phyloP scores from a whole-genome alignment of 495 filamentous ascomycete species.

The Xylaria flabelliformis region DNA sequence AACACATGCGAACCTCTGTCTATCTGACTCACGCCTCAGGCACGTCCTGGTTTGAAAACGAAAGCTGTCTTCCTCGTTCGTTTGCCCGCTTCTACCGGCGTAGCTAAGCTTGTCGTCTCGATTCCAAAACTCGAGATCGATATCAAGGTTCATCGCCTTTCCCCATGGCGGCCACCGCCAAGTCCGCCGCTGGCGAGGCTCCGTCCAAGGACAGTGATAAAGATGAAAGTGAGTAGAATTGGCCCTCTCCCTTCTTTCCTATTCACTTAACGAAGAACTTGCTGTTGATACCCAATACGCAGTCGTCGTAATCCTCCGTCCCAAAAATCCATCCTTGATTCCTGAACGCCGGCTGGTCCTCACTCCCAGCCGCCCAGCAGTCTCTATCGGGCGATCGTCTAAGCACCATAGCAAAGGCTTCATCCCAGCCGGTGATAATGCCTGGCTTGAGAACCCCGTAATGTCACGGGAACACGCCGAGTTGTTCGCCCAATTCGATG shows the following conservation, averaged over 20 bases:
- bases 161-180: slow-evolving; percentile 26
- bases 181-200: background rate
- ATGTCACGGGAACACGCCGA: slow-evolving; percentile 82
- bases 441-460: slow-evolving; percentile 78
- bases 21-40: background rate
- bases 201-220: background rate
- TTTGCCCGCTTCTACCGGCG: background rate
- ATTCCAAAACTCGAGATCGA: slow-evolving; percentile 27
- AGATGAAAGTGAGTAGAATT: slow-evolving; percentile 11
- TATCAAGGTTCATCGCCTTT: slow-evolving; percentile 24
- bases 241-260: background rate
- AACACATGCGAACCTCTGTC: background rate
- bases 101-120: background rate
- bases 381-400: slow-evolving; percentile 51
- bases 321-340: slow-evolving; percentile 22
- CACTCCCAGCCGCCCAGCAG: slow-evolving; percentile 23
- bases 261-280: background rate
- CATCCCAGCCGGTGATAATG: slow-evolving; percentile 60
- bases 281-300: slow-evolving; percentile 7
- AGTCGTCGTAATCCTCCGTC: slow-evolving; percentile 34
- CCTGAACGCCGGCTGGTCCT: slow-evolving; percentile 43
- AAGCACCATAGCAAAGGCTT: slow-evolving; percentile 49
- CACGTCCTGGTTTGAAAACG: background rate
- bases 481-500: slow-evolving; percentile 52
- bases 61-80: background rate